Percentiles rank a stretch among this genome's conserved stretches.
Conservation (phyloP, 2,329 filamentous ascomycete species). For the Microcyclospora tardicrescens region DNA sequence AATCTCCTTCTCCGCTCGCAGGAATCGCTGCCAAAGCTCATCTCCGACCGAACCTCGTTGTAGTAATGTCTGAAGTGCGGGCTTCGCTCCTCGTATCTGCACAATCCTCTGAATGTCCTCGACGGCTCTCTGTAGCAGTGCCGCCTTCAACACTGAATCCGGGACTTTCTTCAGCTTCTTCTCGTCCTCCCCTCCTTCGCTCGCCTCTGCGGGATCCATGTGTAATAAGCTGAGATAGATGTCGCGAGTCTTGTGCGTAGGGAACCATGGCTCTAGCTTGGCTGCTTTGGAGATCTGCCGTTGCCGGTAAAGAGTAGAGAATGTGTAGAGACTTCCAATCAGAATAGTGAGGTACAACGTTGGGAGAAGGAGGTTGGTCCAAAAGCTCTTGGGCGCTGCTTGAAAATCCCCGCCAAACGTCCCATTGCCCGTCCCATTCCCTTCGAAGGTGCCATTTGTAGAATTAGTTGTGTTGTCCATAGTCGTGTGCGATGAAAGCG, state of each 20-base stretch:
- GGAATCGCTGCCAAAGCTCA: constrained; percentile 86
- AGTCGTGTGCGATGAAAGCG: constrained; percentile 2
- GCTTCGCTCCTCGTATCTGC: constrained; percentile 76
- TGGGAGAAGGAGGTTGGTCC: constrained; percentile 74
- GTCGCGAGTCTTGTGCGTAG: constrained; percentile 78
- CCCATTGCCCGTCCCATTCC: not conserved
- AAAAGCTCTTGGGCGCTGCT: constrained; percentile 30
- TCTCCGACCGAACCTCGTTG: constrained; percentile 90
- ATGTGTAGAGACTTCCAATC: constrained; percentile 76
- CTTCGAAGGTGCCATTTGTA: constrained; percentile 14
- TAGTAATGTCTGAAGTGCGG: constrained; percentile 67
- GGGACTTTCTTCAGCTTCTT: constrained; percentile 56
- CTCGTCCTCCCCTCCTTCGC: constrained; percentile 42
- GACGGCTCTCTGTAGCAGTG: constrained; percentile 73
- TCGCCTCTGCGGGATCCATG: constrained; percentile 42
- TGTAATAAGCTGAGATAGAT: constrained; percentile 89
- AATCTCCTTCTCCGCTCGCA: constrained; percentile 91
- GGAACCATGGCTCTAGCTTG: constrained; percentile 89
- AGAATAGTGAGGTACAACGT: constrained; percentile 83
- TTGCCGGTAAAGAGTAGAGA: constrained; percentile 85
- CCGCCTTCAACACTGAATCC: constrained; percentile 74
- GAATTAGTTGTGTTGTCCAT: constrained; percentile 18
- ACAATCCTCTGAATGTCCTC: constrained; percentile 91
- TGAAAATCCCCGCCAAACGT: constrained; percentile 1
- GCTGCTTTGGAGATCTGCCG: constrained; percentile 70